A percentile compares a stretch with the other conserved stretches of the same genome.
Evolutionary conservation across 2,329 filamentous ascomycete genomes (phyloP).

Genomic region (Blastomyces gilchristii): DNA sequence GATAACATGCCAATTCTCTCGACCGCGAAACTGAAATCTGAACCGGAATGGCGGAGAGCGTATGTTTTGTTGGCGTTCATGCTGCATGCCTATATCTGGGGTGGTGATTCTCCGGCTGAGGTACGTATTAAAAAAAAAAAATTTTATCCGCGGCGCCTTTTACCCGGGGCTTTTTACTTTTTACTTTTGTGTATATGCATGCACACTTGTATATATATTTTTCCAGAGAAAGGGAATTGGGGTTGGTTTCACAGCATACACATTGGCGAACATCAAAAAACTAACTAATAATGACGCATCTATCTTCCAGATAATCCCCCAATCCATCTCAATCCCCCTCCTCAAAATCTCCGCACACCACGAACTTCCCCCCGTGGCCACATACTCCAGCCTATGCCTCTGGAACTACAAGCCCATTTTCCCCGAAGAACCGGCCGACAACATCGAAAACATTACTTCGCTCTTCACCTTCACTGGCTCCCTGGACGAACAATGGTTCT

Average conservation of each 20-base stretch:
- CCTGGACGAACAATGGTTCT: conserved; percentile 97
- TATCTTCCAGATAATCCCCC: conserved; percentile 53
- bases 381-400: conserved; percentile 80
- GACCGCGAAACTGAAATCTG: conserved; percentile 67
- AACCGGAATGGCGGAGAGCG: conserved; percentile 83
- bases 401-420: conserved; percentile 98
- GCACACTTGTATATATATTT: not conserved
- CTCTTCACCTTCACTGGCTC: conserved; percentile 88
- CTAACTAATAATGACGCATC: not conserved
- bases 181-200: too few species aligned
- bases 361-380: conserved; percentile 84
- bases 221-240: not conserved
- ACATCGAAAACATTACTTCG: conserved; percentile 77
- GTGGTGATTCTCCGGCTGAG: conserved; percentile 62
- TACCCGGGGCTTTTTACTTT: not conserved
- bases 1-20: conserved; percentile 74
- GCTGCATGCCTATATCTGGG: conserved; percentile 83
- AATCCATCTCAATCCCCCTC: conserved; percentile 72
- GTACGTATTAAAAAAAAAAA: conserved; percentile 33
- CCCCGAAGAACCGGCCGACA: conserved; percentile 66
- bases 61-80: conserved; percentile 72
- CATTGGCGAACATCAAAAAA: not conserved
- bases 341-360: conserved; percentile 65
- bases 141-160: not conserved
- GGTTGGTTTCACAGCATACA: not conserved